phyloP scores from a whole-genome alignment of 2,329 filamentous ascomycete genomes.

The Claviceps capensis region DNA sequence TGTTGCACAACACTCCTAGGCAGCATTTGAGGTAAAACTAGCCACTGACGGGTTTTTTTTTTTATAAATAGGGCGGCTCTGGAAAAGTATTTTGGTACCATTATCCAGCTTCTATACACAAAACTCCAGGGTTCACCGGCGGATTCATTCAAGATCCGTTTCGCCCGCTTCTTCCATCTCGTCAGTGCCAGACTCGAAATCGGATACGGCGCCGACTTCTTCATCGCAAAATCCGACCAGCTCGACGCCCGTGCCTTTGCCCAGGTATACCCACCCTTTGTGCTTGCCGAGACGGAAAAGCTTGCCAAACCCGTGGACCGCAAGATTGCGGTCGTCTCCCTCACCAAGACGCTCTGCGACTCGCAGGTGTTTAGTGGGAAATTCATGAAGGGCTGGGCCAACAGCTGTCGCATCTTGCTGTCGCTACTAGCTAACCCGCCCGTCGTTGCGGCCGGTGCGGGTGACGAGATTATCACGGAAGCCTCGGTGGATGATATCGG shows the following conservation, averaged over 20 bases:
- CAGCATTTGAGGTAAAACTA: background rate
- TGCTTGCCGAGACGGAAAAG: slow-evolving; percentile 80
- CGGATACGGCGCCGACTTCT: slow-evolving; percentile 85
- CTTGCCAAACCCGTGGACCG: slow-evolving; percentile 78
- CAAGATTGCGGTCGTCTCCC: slow-evolving; percentile 83
- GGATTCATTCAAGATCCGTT: slow-evolving; percentile 73
- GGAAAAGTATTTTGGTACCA: slow-evolving; percentile 63
- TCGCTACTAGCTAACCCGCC: slow-evolving; percentile 84
- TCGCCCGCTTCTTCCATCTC: slow-evolving; percentile 90
- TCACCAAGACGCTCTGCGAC: slow-evolving; percentile 83
- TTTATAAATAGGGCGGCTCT: slow-evolving; percentile 48
- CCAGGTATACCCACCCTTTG: slow-evolving; percentile 72
- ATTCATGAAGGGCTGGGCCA: slow-evolving; percentile 81
- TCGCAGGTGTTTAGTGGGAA: slow-evolving; percentile 70
- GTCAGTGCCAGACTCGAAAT: slow-evolving; percentile 64
- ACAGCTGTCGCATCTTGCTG: slow-evolving; percentile 79
- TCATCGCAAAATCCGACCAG: slow-evolving; percentile 70
- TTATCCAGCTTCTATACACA: slow-evolving; percentile 73
- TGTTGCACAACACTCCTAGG: background rate
- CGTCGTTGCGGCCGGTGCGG: slow-evolving; percentile 44
- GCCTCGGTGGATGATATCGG: slow-evolving; percentile 89
- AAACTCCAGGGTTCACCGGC: slow-evolving; percentile 53
- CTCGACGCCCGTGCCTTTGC: slow-evolving; percentile 72
- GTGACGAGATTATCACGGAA: slow-evolving; percentile 69
- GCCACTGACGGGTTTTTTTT: background rate